Conservation (phyloP, 2,329 filamentous ascomycete species). For the Geoglossum cookeanum region DNA sequence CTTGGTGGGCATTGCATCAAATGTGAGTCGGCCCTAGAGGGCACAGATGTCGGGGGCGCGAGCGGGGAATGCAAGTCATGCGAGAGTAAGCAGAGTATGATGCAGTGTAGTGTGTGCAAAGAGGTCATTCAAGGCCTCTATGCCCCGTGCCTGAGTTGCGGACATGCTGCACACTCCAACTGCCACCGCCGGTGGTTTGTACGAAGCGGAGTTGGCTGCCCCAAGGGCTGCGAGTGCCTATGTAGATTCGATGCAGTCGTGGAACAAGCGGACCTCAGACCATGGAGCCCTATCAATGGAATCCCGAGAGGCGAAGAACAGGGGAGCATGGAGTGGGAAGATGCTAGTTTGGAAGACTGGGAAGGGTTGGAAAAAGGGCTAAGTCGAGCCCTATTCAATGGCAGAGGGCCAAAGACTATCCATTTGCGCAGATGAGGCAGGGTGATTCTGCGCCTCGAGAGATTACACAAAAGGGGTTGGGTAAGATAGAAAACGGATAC, state of each 20-base stretch:
- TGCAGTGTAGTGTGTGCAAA: constrained; percentile 15
- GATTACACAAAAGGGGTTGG: not conserved
- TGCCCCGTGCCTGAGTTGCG: constrained; percentile 14
- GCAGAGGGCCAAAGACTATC: not conserved
- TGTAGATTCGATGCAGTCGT: not conserved
- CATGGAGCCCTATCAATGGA: not conserved
- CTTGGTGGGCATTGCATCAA: constrained; percentile 24
- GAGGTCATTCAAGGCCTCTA: constrained; percentile 15
- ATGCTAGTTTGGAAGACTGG: not conserved
- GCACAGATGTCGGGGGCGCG: constrained; percentile 7
- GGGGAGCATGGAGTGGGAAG: not conserved
- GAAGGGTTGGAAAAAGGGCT: not conserved
- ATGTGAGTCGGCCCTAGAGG: constrained; percentile 20
- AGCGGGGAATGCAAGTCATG: constrained; percentile 12
- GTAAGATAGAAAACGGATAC: too few species aligned
- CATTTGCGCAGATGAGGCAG: not conserved
- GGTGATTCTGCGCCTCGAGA: not conserved
- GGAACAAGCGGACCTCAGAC: not conserved
- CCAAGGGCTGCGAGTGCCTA: constrained; percentile 3
- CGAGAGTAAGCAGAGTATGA: constrained; percentile 11
- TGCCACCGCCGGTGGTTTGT: constrained; percentile 15
- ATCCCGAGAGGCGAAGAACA: not conserved
- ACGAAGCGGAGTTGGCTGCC: not conserved
- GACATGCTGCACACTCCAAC: constrained; percentile 15
- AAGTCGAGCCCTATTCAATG: not conserved